Evolutionary conservation across 1,139 yeast genomes (phyloP).

Genomic region (Geotrichum siamense): DNA sequence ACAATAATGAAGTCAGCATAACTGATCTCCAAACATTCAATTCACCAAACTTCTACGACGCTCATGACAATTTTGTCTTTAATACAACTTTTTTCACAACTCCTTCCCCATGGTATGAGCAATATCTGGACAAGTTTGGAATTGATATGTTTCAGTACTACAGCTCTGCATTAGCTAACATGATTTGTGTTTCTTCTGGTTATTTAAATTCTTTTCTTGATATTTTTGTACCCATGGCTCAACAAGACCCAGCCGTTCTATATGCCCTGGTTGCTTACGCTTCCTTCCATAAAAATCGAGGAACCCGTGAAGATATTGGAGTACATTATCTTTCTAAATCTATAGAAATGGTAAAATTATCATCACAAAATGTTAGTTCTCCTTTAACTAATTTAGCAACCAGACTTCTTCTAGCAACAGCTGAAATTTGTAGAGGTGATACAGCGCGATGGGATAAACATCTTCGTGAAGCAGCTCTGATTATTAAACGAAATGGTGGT

Average conservation of each 20-base stretch:
- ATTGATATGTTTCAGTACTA: conserved; percentile 55
- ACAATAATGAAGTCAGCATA: background rate
- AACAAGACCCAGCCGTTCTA: conserved; percentile 56
- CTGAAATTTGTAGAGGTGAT: conserved; percentile 70
- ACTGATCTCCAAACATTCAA: background rate
- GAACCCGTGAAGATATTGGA: conserved; percentile 35
- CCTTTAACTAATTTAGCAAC: conserved; percentile 50
- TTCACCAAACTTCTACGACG: conserved; percentile 2
- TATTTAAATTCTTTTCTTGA: conserved; percentile 61
- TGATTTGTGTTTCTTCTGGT: conserved; percentile 58
- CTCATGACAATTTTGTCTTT: conserved; percentile 1
- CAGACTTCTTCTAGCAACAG: conserved; percentile 58
- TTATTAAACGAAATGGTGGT: conserved; percentile 53
- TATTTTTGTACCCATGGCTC: conserved; percentile 71
- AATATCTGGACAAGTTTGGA: conserved; percentile 40
- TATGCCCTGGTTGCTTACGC: conserved; percentile 73
- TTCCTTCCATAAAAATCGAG: conserved; percentile 52
- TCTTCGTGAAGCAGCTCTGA: conserved; percentile 53
- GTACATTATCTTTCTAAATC: conserved; percentile 31
- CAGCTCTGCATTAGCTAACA: conserved; percentile 49
- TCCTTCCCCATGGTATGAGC: conserved; percentile 20
- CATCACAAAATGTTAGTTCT: conserved; percentile 16
- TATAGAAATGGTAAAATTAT: conserved; percentile 24
- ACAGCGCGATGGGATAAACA: conserved; percentile 61
- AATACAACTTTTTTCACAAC: conserved; percentile 7